Evolutionary conservation across 2,329 filamentous ascomycete species (phyloP).

Genomic region (Fusarium gaditjirri): DNA sequence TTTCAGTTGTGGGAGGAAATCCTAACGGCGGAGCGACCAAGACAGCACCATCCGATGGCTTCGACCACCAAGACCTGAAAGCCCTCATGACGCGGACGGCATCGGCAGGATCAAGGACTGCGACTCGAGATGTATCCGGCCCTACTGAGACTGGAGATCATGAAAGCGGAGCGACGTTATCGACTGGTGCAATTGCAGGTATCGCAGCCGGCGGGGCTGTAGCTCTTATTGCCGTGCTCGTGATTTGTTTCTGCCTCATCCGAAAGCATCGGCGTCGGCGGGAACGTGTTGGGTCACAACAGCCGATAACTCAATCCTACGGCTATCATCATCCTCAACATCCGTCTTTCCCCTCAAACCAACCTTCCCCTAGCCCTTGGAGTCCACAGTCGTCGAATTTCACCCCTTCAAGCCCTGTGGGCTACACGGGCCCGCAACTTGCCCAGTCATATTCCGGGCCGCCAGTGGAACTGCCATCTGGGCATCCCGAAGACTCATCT

Average conservation of each 20-base stretch:
- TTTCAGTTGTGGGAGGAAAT: constrained; percentile 61
- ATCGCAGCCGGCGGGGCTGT: constrained; percentile 54
- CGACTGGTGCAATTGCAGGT: constrained; percentile 56
- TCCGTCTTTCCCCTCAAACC: constrained; percentile 34
- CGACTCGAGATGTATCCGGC: constrained; percentile 57
- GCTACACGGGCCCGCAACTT: constrained; percentile 29
- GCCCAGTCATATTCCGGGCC: constrained; percentile 38
- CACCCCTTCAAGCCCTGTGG: constrained; percentile 31
- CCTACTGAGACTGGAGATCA: constrained; percentile 19
- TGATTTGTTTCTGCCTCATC: constrained; percentile 47
- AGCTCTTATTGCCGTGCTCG: constrained; percentile 43
- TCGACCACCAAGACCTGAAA: constrained; percentile 60
- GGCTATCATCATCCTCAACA: constrained; percentile 41
- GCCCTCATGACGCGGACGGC: constrained; percentile 65
- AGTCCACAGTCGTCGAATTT: constrained; percentile 42
- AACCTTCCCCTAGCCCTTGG: constrained; percentile 41
- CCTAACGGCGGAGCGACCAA: constrained; percentile 64
- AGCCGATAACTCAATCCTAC: constrained; percentile 41
- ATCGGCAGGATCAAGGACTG: constrained; percentile 56
- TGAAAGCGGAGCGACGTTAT: constrained; percentile 37
- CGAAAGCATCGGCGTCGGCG: constrained; percentile 39
- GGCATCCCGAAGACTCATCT: constrained; percentile 16
- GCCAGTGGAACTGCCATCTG: constrained; percentile 45
- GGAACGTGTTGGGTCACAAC: constrained; percentile 32
- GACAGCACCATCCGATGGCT: constrained; percentile 59